These are phyloP conservation scores for Phascolomyces articulosus DNA, from an alignment of 371 early-diverging fungal genomes.

Conservation along the genomic window DNA sequence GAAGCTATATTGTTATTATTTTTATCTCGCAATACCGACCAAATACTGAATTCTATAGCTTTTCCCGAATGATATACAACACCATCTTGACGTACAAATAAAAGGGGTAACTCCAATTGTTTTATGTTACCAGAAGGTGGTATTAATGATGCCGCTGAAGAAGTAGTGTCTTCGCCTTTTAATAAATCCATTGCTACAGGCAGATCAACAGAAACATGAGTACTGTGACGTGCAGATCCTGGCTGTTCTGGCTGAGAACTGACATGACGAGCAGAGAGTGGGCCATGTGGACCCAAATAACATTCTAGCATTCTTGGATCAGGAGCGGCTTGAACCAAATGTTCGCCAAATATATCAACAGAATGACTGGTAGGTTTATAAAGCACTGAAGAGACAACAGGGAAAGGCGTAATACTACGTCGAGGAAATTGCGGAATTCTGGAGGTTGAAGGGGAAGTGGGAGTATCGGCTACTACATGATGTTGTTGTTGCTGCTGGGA, in stretches of 20 bases:
- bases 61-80: constrained; percentile 44
- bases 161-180: constrained; percentile 1
- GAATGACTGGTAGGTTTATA: constrained; percentile 32
- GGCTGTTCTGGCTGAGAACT: constrained; percentile 20
- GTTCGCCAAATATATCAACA: constrained; percentile 32
- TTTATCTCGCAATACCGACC: neutral
- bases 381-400: constrained; percentile 29
- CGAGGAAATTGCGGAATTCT: neutral
- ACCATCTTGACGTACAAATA: constrained; percentile 40
- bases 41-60: constrained; percentile 21
- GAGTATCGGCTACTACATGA: neutral
- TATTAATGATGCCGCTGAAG: neutral
- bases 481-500: neutral
- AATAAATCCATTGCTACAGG: constrained; percentile 31
- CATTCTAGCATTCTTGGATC: constrained; percentile 32
- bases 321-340: constrained; percentile 25
- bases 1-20: neutral
- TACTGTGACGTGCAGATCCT: constrained; percentile 29
- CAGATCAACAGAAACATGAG: constrained; percentile 30
- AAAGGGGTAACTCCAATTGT: constrained; percentile 30
- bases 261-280: constrained; percentile 27
- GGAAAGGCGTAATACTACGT: constrained; percentile 34
- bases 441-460: neutral
- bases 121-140: constrained; percentile 16
- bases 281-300: constrained; percentile 44